Conservation (phyloP, 2,329 filamentous ascomycete genomes). For the Phoma sp. region DNA sequence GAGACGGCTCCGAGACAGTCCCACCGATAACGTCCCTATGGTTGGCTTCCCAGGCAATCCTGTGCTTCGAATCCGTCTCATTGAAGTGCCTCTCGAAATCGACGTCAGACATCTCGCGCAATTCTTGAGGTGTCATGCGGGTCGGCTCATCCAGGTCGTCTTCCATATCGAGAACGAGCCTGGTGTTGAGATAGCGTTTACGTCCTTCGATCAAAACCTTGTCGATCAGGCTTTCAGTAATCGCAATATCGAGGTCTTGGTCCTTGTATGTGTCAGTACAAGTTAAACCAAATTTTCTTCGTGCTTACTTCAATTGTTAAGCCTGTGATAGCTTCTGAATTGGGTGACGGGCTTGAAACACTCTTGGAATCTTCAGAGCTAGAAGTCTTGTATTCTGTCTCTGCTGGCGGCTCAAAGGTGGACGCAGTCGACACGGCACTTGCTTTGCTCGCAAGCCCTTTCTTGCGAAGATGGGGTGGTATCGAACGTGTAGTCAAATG, state of each 20-base stretch:
- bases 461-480: conserved; percentile 1
- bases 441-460: not conserved
- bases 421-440: too few relatives aligned
- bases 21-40: too few relatives aligned
- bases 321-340: not conserved
- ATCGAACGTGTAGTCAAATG: not conserved
- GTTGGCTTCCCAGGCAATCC: conserved; percentile 7
- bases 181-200: not conserved
- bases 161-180: conserved; percentile 17
- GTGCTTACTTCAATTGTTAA: not conserved
- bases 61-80: conserved; percentile 10
- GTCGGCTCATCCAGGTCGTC: conserved; percentile 17
- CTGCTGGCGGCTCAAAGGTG: not conserved
- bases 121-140: conserved; percentile 10
- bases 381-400: too few relatives aligned
- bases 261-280: conserved; percentile 3
- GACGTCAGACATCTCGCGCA: conserved; percentile 10
- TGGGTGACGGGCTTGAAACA: too few relatives aligned
- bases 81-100: conserved; percentile 8
- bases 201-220: not conserved
- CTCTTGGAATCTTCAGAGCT: too few relatives aligned
- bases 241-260: too few relatives aligned
- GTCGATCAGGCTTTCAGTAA: too few relatives aligned
- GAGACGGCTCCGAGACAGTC: not conserved
- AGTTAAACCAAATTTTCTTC: not conserved